Percentiles rank a stretch among this genome's conserved stretches.
These are phyloP conservation scores for Jaltomata sinuosa DNA, from an alignment of 257 asterid species.

Conservation along the genomic window DNA sequence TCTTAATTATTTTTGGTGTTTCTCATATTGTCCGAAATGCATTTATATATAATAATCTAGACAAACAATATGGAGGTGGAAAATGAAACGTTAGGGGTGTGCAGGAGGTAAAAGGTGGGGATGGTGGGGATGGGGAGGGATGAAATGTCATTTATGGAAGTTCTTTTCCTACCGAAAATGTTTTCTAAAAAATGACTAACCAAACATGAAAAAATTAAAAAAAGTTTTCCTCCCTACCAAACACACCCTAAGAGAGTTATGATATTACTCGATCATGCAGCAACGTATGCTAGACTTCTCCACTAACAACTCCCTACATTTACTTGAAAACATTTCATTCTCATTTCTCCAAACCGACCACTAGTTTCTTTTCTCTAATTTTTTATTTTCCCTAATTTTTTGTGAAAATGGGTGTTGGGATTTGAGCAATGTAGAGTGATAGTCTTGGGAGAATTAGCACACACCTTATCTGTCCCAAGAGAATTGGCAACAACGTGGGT, in stretches of 20 bases:
- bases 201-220: background rate
- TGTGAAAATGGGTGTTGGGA: background rate
- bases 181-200: background rate
- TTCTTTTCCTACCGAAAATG: background rate
- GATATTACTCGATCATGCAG: background rate
- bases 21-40: background rate
- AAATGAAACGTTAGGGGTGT: background rate
- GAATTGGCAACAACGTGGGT: constrained; percentile 98
- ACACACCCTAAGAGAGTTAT: background rate
- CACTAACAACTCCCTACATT: background rate
- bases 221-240: background rate
- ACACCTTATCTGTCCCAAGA: constrained; percentile 95
- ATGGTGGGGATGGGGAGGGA: background rate
- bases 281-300: background rate
- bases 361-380: background rate
- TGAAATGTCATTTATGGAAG: background rate
- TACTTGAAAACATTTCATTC: background rate
- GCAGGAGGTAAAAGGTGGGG: background rate
- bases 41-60: background rate
- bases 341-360: background rate
- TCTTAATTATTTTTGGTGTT: background rate
- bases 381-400: background rate
- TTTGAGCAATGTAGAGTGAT: background rate
- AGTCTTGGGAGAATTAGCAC: background rate
- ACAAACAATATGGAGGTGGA: background rate